Conservation (phyloP, 306 rosid species). For the Trifolium fragiferum region DNA sequence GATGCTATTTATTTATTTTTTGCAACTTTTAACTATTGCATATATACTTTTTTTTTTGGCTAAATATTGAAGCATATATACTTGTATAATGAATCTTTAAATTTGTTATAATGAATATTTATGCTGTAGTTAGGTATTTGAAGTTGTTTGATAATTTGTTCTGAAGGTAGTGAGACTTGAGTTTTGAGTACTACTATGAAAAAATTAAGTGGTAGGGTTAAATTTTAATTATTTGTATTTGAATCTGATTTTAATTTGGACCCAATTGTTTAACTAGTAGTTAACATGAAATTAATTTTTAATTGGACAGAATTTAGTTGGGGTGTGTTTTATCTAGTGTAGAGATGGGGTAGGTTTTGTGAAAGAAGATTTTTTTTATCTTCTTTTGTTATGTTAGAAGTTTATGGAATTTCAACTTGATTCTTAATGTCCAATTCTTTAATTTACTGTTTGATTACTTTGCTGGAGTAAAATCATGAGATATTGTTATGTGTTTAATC, state of each 20-base stretch:
- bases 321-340: slow-evolving; percentile 27
- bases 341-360: slow-evolving; percentile 14
- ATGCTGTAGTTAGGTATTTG: slow-evolving; percentile 19
- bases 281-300: neutral
- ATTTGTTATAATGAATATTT: neutral
- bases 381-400: slow-evolving; percentile 16
- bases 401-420: slow-evolving; percentile 18
- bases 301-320: slow-evolving; percentile 9
- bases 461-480: slow-evolving; percentile 6
- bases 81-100: slow-evolving; percentile 2
- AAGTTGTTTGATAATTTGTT: slow-evolving; percentile 20
- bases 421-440: slow-evolving; percentile 26
- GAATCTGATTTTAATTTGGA: slow-evolving; percentile 21
- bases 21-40: neutral
- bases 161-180: slow-evolving; percentile 2
- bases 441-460: slow-evolving; percentile 12
- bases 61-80: neutral
- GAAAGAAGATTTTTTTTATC: slow-evolving; percentile 19
- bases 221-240: slow-evolving; percentile 21
- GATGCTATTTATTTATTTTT: neutral
- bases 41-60: too few relatives aligned
- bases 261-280: slow-evolving; percentile 6
- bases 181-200: neutral
- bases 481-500: slow-evolving; percentile 12
- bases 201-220: neutral